A percentile compares a stretch with the other conserved stretches of the same genome.
phyloP scores from a whole-genome alignment of 2,329 filamentous ascomycete species.

The Hypomyces perniciosus region DNA sequence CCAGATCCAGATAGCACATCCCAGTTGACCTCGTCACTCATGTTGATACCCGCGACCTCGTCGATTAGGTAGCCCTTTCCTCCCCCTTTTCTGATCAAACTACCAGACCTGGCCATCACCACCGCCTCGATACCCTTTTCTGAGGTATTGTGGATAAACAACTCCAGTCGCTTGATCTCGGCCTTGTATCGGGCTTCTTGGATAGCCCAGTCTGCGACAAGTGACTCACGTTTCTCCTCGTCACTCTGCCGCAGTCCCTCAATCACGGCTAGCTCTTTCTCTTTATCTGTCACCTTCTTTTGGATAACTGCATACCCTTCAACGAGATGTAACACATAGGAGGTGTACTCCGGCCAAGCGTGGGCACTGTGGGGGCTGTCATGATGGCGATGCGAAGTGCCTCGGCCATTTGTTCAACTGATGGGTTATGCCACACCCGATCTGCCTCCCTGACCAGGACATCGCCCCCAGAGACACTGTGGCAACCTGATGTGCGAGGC shows the following conservation, averaged over 20 bases:
- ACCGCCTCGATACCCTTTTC: slow-evolving; percentile 40
- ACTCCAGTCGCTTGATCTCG: slow-evolving; percentile 28
- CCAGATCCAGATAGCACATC: neutral
- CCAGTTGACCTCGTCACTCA: no score
- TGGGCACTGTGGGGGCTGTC: slow-evolving; percentile 26
- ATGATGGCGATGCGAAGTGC: slow-evolving; percentile 37
- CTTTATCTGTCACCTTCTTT: slow-evolving; percentile 27
- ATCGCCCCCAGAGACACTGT: slow-evolving; percentile 6
- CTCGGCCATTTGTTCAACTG: slow-evolving; percentile 39
- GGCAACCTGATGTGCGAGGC: neutral
- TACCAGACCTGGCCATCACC: slow-evolving; percentile 36
- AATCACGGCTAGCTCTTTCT: slow-evolving; percentile 33
- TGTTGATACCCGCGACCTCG: no score
- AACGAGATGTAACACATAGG: slow-evolving; percentile 34
- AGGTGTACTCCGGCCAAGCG: slow-evolving; percentile 37
- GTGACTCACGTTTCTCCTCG: slow-evolving; percentile 26
- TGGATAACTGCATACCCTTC: slow-evolving; percentile 30
- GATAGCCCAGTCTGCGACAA: slow-evolving; percentile 19
- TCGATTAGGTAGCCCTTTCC: neutral
- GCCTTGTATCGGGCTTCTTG: slow-evolving; percentile 22
- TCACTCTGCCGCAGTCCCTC: slow-evolving; percentile 26
- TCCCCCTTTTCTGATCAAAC: slow-evolving; percentile 23
- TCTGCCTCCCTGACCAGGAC: slow-evolving; percentile 17
- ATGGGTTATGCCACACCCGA: slow-evolving; percentile 34
- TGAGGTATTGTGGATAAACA: slow-evolving; percentile 31